Evolutionary conservation across 2,329 filamentous ascomycete genomes (phyloP).

Genomic region (Fusarium sp.): DNA sequence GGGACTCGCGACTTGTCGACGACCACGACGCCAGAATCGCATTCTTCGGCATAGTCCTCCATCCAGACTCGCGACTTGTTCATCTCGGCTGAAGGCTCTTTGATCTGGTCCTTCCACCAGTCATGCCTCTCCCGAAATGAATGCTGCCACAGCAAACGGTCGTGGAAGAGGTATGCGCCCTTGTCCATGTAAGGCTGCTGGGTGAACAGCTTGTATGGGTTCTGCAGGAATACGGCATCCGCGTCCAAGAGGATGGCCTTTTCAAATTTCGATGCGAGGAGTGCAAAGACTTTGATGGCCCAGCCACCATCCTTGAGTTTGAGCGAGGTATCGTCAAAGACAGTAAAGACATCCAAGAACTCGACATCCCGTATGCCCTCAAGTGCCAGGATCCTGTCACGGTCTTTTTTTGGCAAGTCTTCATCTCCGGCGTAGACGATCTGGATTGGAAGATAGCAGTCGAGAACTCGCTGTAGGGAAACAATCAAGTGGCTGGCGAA

Average conservation of each 20-base stretch:
- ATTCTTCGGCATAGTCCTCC: conserved; percentile 52
- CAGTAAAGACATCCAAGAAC: conserved; percentile 46
- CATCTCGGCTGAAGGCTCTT: conserved; percentile 45
- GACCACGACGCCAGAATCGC: conserved; percentile 53
- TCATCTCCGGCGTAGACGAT: conserved; percentile 50
- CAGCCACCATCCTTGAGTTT: conserved; percentile 46
- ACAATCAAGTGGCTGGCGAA: conserved; percentile 48
- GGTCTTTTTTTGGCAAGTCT: conserved; percentile 41
- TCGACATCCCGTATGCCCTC: conserved; percentile 32
- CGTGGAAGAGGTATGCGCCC: conserved; percentile 53
- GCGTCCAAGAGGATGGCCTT: conserved; percentile 51
- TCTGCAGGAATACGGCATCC: conserved; percentile 51
- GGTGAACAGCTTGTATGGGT: conserved; percentile 46
- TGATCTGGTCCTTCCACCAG: conserved; percentile 51
- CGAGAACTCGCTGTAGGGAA: conserved; percentile 43
- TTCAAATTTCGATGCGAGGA: conserved; percentile 49
- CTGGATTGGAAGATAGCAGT: conserved; percentile 47
- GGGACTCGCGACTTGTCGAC: conserved; percentile 50
- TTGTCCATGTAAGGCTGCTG: conserved; percentile 44
- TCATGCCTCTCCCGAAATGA: conserved; percentile 44
- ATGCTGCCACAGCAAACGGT: conserved; percentile 50
- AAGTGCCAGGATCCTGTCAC: conserved; percentile 28
- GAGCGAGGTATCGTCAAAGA: conserved; percentile 47
- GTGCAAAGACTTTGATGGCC: conserved; percentile 54
- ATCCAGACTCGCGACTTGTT: conserved; percentile 49